These are phyloP conservation scores for Saccharomycopsis hybrid DNA, from an alignment of 1,139 yeast species.

Conservation along the genomic window DNA sequence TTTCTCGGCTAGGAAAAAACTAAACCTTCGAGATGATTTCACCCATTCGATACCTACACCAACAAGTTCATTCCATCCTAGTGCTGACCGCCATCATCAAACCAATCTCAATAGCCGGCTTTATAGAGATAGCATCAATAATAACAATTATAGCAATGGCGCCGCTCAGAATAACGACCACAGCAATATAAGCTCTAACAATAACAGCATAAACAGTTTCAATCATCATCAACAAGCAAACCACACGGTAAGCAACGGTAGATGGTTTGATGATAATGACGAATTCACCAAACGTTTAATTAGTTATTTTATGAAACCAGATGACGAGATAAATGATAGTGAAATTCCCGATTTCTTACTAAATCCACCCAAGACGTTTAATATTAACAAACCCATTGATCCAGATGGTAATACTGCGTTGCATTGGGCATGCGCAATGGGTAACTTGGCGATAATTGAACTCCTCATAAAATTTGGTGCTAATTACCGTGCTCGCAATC, in stretches of 20 bases:
- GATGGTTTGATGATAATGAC: slow-evolving; percentile 29
- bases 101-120: too few relatives aligned
- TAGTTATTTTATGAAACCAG: slow-evolving; percentile 63
- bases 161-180: background rate
- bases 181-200: background rate
- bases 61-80: background rate
- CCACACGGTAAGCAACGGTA: too few relatives aligned
- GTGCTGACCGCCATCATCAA: too few relatives aligned
- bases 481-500: slow-evolving; percentile 65
- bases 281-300: slow-evolving; percentile 38
- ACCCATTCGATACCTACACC: slow-evolving; percentile 3
- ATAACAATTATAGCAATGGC: slow-evolving; percentile 20
- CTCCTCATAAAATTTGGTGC: slow-evolving; percentile 68
- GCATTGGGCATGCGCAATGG: slow-evolving; percentile 97
- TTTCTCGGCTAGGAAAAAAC: background rate
- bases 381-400: slow-evolving; percentile 78
- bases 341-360: slow-evolving; percentile 69
- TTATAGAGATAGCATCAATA: slow-evolving; percentile 18
- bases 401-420: slow-evolving; percentile 94
- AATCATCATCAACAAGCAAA: too few relatives aligned
- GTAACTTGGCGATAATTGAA: slow-evolving; percentile 67
- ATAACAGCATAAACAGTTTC: too few relatives aligned
- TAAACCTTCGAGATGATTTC: background rate
- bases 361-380: slow-evolving; percentile 68
- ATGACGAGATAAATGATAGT: slow-evolving; percentile 34